Evolutionary conservation across 495 filamentous ascomycete species (phyloP).

Genomic region (Hyaloscypha hepaticicola): DNA sequence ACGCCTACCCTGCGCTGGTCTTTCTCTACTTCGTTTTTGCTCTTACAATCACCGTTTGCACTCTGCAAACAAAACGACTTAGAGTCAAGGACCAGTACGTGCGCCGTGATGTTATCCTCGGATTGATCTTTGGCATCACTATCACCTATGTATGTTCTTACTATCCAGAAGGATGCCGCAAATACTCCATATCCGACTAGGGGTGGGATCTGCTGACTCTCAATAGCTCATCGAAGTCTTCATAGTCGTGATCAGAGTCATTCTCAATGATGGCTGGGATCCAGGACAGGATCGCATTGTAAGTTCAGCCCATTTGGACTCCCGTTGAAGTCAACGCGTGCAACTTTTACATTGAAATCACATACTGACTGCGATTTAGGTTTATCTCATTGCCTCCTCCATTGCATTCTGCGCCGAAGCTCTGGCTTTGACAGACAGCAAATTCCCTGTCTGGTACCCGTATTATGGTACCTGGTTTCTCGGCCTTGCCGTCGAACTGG

Average conservation of each 20-base stretch:
- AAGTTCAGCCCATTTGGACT: slow-evolving; percentile 1
- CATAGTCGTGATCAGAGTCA: slow-evolving; percentile 39
- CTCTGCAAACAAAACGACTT: slow-evolving; percentile 48
- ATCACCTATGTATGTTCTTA: slow-evolving; percentile 44
- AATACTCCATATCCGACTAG: not conserved
- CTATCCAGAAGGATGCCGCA: not conserved
- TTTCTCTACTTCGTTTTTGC: slow-evolving; percentile 56
- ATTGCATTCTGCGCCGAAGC: slow-evolving; percentile 55
- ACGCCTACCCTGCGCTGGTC: slow-evolving; percentile 52
- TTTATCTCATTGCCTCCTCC: slow-evolving; percentile 52
- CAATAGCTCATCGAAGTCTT: slow-evolving; percentile 42
- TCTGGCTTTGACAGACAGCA: slow-evolving; percentile 46
- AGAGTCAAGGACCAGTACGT: slow-evolving; percentile 37
- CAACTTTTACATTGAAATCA: not conserved
- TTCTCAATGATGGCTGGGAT: slow-evolving; percentile 41
- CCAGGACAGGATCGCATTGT: slow-evolving; percentile 51
- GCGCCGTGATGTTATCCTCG: slow-evolving; percentile 46
- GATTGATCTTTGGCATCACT: slow-evolving; percentile 47
- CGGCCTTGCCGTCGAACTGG: slow-evolving; percentile 49
- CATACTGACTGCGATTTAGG: slow-evolving; percentile 27
- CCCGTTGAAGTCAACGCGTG: not conserved
- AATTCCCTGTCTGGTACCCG: slow-evolving; percentile 59
- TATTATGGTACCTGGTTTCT: slow-evolving; percentile 57
- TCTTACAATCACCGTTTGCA: slow-evolving; percentile 52
- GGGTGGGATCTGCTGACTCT: not conserved